Evolutionary conservation across 108 stramenopile species (phyloP).

Genomic region (Cyclotella kingstonii): DNA sequence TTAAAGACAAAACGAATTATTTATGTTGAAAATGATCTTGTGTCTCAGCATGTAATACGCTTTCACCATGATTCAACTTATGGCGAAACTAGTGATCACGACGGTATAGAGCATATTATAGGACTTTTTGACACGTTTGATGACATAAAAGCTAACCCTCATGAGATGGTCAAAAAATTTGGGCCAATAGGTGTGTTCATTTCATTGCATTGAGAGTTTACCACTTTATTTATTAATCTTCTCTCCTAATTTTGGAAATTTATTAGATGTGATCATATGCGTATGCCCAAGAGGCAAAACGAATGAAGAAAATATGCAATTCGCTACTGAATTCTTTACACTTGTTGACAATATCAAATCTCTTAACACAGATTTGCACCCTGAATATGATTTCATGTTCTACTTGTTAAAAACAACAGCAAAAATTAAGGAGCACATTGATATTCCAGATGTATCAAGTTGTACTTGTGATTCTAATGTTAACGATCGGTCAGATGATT

Average conservation of each 20-base stretch:
- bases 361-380: conserved; percentile 1
- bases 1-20: conserved; percentile 29
- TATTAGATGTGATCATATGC: conserved; percentile 25
- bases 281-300: conserved; percentile 7
- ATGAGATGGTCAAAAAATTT: conserved; percentile 9
- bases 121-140: conserved; percentile 25
- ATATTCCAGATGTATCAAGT: not conserved
- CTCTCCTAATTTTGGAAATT: not conserved
- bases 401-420: conserved; percentile 16
- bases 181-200: conserved; percentile 28
- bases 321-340: conserved; percentile 5
- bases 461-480: conserved; percentile 9
- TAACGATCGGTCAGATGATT: too few relatives aligned
- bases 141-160: conserved; percentile 10
- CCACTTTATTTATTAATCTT: not conserved
- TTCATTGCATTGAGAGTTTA: not conserved
- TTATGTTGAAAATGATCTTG: conserved; percentile 53
- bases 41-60: conserved; percentile 48
- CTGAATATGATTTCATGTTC: conserved; percentile 12
- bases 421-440: conserved; percentile 4
- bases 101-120: conserved; percentile 42
- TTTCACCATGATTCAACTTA: conserved; percentile 40
- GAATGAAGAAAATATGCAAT: not conserved
- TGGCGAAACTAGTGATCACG: conserved; percentile 13
- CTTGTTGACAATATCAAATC: conserved; percentile 9